Percentiles rank a stretch among this genome's conserved stretches.
phyloP scores from a whole-genome alignment of 202 grass and related monocot genomes.

The Carex arenaria region DNA sequence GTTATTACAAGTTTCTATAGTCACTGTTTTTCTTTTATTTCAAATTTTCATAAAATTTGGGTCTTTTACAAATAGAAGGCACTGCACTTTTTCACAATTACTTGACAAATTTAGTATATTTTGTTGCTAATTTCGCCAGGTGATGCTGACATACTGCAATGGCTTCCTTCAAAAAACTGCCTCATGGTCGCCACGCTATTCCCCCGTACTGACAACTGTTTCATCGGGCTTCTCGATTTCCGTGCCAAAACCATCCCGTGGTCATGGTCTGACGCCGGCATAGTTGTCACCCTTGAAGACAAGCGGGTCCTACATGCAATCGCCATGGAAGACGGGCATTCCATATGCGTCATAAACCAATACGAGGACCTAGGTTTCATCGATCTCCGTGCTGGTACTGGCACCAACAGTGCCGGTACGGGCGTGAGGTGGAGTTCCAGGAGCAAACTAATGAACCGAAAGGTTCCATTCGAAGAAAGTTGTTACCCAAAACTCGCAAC shows the following conservation, averaged over 20 bases:
- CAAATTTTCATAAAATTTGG: background rate
- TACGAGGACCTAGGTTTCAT: constrained; percentile 99
- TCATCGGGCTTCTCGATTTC: constrained; percentile 86
- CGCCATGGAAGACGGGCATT: constrained; percentile 67
- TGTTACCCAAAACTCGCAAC: constrained; percentile 94
- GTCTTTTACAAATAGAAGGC: background rate
- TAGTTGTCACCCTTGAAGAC: constrained; percentile 53
- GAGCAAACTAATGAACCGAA: constrained; percentile 84
- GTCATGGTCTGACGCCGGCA: constrained; percentile 86
- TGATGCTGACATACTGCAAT: constrained; percentile 95
- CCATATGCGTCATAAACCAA: constrained; percentile 89
- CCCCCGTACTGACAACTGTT: constrained; percentile 82
- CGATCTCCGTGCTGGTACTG: constrained; percentile 34
- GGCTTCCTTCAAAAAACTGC: constrained; percentile 48
- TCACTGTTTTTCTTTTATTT: background rate
- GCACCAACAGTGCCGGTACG: background rate
- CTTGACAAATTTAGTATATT: background rate
- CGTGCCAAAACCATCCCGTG: constrained; percentile 58
- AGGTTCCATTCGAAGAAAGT: constrained; percentile 72
- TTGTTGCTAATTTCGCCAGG: background rate
- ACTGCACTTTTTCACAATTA: background rate
- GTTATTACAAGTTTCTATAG: no score
- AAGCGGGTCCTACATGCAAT: constrained; percentile 94
- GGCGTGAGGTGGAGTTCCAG: constrained; percentile 91
- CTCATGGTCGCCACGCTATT: constrained; percentile 91